Percentiles rank a stretch among this genome's conserved stretches.
Conservation (phyloP, 805 yeast species). For the Monosporozyma siamensis region DNA sequence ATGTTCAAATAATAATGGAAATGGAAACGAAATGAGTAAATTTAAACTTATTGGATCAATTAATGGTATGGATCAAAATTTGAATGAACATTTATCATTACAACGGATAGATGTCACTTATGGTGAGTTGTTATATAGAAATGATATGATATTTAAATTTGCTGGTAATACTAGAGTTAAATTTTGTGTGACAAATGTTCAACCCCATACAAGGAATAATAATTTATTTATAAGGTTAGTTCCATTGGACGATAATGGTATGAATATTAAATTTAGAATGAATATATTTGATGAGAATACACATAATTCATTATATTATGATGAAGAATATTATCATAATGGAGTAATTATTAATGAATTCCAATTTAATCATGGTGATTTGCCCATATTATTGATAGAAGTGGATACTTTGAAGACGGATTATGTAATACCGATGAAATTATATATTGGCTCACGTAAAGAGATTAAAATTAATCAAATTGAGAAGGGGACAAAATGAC, state of each 20-base stretch:
- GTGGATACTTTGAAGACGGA: constrained; percentile 6
- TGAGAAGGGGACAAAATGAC: background rate
- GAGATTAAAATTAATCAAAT: background rate
- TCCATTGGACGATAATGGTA: constrained; percentile 5
- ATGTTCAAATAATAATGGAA: constrained; percentile 4
- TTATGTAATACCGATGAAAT: background rate
- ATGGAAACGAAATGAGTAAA: background rate
- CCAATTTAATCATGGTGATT: constrained; percentile 2
- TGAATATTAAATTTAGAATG: constrained; percentile 10
- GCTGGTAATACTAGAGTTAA: constrained; percentile 7
- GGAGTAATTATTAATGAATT: constrained; percentile 16
- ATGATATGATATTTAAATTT: background rate
- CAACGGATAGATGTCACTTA: constrained; percentile 10
- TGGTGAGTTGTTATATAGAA: constrained; percentile 20
- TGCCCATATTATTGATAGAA: constrained; percentile 15
- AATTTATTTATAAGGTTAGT: constrained; percentile 16
- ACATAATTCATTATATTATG: constrained; percentile 8
- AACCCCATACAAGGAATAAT: constrained; percentile 2
- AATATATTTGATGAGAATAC: constrained; percentile 16
- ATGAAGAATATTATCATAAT: constrained; percentile 7
- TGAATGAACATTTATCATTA: background rate
- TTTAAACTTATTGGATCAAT: constrained; percentile 8
- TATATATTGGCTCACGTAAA: constrained; percentile 10
- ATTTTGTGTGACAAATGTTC: constrained; percentile 3
- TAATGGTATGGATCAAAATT: background rate